These are phyloP conservation scores for Kodamaea fungicola DNA, from an alignment of 1,139 yeast genomes.

Conservation along the genomic window DNA sequence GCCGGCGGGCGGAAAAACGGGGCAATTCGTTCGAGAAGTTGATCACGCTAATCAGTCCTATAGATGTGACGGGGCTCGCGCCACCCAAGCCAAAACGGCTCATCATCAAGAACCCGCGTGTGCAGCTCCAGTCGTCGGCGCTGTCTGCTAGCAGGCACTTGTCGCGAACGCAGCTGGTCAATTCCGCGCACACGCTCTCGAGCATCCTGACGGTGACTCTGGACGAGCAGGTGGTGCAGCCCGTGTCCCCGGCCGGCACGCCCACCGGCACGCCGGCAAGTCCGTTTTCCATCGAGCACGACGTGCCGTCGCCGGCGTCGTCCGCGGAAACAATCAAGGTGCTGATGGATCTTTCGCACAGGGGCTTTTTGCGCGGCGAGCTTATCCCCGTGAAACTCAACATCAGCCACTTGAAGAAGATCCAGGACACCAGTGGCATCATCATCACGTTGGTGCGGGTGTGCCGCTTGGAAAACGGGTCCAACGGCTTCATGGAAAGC, in stretches of 20 bases:
- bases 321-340: slow-evolving; percentile 43
- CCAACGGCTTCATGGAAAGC: slow-evolving; percentile 64
- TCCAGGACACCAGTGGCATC: slow-evolving; percentile 72
- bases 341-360: slow-evolving; percentile 55
- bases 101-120: slow-evolving; percentile 49
- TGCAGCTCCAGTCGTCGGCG: not conserved
- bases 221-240: not conserved
- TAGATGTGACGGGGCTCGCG: slow-evolving; percentile 66
- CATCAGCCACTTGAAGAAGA: slow-evolving; percentile 65
- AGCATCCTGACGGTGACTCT: slow-evolving; percentile 1
- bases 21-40: slow-evolving; percentile 49
- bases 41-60: slow-evolving; percentile 64
- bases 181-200: slow-evolving; percentile 43
- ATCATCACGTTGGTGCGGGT: slow-evolving; percentile 79
- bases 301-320: not conserved
- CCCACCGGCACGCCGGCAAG: slow-evolving; percentile 4
- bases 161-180: slow-evolving; percentile 48
- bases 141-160: slow-evolving; percentile 15
- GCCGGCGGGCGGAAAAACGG: slow-evolving; percentile 16
- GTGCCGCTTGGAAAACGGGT: slow-evolving; percentile 70
- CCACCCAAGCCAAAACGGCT: slow-evolving; percentile 66
- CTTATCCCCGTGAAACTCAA: slow-evolving; percentile 65
- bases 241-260: slow-evolving; percentile 2
- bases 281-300: not conserved
- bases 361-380: slow-evolving; percentile 81